A percentile compares a stretch with the other conserved stretches of the same genome.
Conservation (phyloP, 1,139 yeast genomes). For the Sugiyamaella neomexicana region DNA sequence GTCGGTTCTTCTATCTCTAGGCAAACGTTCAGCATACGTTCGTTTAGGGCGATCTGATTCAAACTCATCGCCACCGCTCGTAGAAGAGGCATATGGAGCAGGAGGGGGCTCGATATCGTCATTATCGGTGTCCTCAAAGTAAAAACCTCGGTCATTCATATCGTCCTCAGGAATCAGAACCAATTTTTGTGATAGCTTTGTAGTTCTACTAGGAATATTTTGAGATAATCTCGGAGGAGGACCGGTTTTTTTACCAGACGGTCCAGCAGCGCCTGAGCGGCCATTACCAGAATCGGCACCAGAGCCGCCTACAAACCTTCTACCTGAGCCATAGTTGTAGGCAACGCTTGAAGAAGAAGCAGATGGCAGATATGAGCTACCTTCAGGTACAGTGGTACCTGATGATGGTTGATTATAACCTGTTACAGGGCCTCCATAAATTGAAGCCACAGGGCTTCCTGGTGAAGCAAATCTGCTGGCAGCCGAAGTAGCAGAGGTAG, state of each 20-base stretch:
- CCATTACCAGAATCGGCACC: background rate
- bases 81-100: constrained; percentile 19
- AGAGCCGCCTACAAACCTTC: constrained; percentile 1
- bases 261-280: background rate
- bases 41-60: constrained; percentile 42
- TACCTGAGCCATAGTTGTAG: constrained; percentile 8
- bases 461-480: constrained; percentile 15
- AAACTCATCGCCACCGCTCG: constrained; percentile 22
- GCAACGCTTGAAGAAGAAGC: constrained; percentile 9
- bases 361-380: constrained; percentile 8
- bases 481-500: background rate
- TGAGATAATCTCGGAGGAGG: constrained; percentile 47
- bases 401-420: background rate
- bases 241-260: background rate
- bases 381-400: constrained; percentile 4
- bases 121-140: constrained; percentile 30
- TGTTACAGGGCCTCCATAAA: constrained; percentile 5
- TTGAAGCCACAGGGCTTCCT: constrained; percentile 11
- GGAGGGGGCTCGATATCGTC: constrained; percentile 34
- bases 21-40: constrained; percentile 68
- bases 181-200: constrained; percentile 80
- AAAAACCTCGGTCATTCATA: constrained; percentile 35
- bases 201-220: constrained; percentile 78
- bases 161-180: constrained; percentile 79
- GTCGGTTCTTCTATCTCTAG: constrained; percentile 65